phyloP scores from a whole-genome alignment of 495 filamentous ascomycete genomes.

The Pyrenula aspistea region DNA sequence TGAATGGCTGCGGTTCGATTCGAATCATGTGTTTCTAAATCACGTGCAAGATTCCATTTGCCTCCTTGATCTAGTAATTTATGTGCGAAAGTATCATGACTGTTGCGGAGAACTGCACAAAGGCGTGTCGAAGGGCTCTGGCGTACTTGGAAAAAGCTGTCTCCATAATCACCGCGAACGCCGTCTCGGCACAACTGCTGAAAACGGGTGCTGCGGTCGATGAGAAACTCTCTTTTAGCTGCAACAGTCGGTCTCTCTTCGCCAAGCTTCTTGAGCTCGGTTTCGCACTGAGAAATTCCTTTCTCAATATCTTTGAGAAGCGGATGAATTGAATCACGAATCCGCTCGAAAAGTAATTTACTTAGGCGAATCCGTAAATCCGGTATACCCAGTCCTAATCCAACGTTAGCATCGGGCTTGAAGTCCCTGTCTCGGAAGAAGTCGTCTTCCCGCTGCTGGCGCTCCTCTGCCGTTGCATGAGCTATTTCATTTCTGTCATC shows the following conservation, averaged over 20 bases:
- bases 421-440: slow-evolving; percentile 16
- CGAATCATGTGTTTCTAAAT: background rate
- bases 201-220: background rate
- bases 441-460: slow-evolving; percentile 28
- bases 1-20: background rate
- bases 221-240: background rate
- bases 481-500: slow-evolving; percentile 20
- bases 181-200: background rate
- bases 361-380: slow-evolving; percentile 39
- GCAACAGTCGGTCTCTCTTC: background rate
- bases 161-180: background rate
- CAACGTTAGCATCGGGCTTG: background rate
- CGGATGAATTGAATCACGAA: slow-evolving; percentile 12
- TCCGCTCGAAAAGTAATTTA: slow-evolving; percentile 42
- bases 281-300: background rate
- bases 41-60: background rate
- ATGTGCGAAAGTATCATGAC: background rate
- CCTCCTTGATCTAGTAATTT: background rate
- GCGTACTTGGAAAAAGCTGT: background rate
- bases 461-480: slow-evolving; percentile 16
- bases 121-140: background rate
- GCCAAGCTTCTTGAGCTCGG: background rate
- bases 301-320: background rate
- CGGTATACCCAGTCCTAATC: slow-evolving; percentile 36
- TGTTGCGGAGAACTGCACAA: background rate